Evolutionary conservation across 495 filamentous ascomycete species (phyloP).

Genomic region (Pyrenula massariospora): DNA sequence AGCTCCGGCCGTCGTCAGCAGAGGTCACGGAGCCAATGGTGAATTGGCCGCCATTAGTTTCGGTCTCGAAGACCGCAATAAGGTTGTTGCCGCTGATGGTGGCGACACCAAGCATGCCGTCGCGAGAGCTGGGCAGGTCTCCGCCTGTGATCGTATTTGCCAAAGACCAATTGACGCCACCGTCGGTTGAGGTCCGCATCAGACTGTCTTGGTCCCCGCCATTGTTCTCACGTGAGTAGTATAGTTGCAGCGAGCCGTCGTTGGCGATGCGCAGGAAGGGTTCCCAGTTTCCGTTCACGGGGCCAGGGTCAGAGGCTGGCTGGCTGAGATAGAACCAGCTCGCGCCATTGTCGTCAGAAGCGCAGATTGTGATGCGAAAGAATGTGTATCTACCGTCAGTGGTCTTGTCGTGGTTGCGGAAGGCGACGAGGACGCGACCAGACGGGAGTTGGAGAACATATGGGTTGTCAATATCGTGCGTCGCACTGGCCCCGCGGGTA

Average conservation of each 20-base stretch:
- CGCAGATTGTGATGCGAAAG: conserved; percentile 40
- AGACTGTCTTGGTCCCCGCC: conserved; percentile 37
- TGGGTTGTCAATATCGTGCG: conserved; percentile 38
- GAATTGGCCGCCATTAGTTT: conserved; percentile 23
- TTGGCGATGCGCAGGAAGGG: conserved; percentile 32
- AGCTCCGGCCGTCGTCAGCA: conserved; percentile 32
- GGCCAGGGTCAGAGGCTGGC: conserved; percentile 16
- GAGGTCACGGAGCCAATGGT: conserved; percentile 29
- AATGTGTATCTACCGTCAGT: conserved; percentile 19
- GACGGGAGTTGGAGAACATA: conserved; percentile 32
- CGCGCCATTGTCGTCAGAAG: conserved; percentile 30
- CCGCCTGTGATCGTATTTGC: conserved; percentile 26
- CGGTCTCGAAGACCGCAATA: conserved; percentile 36
- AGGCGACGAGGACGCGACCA: conserved; percentile 33
- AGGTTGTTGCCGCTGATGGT: conserved; percentile 20
- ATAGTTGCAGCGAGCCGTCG: conserved; percentile 31
- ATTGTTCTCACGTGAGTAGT: conserved; percentile 33
- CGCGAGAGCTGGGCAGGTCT: conserved; percentile 16
- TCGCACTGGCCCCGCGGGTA: conserved; percentile 9
- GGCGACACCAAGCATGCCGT: conserved; percentile 40
- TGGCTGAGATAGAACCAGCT: conserved; percentile 35
- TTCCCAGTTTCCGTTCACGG: conserved; percentile 35
- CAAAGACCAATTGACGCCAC: conserved; percentile 27
- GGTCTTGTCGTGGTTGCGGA: conserved; percentile 35
- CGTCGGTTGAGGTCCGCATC: conserved; percentile 31